Evolutionary conservation across 495 filamentous ascomycete genomes (phyloP), one percentile per base, ranked within the genome.

Genomic region (Acidomyces sp.): DNA sequence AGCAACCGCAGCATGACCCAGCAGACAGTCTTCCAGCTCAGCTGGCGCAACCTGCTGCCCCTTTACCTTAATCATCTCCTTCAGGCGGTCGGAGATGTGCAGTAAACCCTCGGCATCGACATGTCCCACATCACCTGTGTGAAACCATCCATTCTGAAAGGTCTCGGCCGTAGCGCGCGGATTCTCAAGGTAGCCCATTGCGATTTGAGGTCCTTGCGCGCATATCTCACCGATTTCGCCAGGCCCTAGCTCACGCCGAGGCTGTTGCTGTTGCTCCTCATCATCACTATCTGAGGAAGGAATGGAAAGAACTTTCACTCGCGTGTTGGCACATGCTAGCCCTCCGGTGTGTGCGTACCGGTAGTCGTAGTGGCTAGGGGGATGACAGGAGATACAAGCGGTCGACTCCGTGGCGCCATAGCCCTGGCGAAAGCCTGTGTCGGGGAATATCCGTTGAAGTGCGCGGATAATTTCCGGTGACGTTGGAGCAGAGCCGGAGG

Each of bases 1-100:
- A 21, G 67, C 61, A 22, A 93, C 66, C 2, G 69, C 66, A 2
- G 73, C 72, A 38, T 84, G 77, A 17, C 79, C 72, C 6, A 93
- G 59, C 15, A 95, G 63, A 2, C 87, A 55, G 3, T 72, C 76
- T 56, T 94, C 86, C 1, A 94, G 62, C 60, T 94, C 86, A 0
- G 86, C 83, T 2, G 52, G 52, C 15, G 35, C 21, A 11, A 47
- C 33, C 30, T 40, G 42, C 24, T 12, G 49, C 18, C 43, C 39
- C 25, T 54, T 40, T 15, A 50, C 39, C 27, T 45, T 48, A 31
- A 48, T 51, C 22, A 40, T 39, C 27, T 53, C 53, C 41, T 56
- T 56, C 17, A 51, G 51, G n/a, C 55, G 44, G 35, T 55, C 55
- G 16, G 50, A 42, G 23, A 59, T 53, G 23, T 49, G 55, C 25